Base-by-base conservation (phyloP, 495 filamentous ascomycete species). In the Pseudotulostoma volvatum region DNA sequence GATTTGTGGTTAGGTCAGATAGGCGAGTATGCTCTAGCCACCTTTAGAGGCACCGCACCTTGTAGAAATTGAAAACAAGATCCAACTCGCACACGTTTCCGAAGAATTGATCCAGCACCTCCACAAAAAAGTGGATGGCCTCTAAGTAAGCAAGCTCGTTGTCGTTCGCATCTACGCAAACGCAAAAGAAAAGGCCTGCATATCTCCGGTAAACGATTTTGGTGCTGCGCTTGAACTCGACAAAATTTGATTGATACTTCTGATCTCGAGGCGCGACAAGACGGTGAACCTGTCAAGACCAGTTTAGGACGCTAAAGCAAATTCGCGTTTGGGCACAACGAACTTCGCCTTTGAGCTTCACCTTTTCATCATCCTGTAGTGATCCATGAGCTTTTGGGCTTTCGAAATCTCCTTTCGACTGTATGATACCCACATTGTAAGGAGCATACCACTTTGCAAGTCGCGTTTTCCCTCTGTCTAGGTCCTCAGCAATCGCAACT, bases 161-260 rank as follows among this genome's bases (percentile, higher is more conserved):
- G 60, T 97, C 90, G 57, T 94, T 95, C 38, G 92, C 88, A 64
- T 97, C 90, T 48, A 97, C 90, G 59, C 92, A 95, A 13, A 87
- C 92, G 65, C 90, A 96, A 62, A 96, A 97, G 68, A 97, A 97
- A 16, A 97, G 73, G 0, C 90, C 90, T 0, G 90, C 90, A 63
- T 97, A 97, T 37, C 90, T 77, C 17, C 90, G 79, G 63, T 97
- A 97, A 16, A 97, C 84, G 46, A 97, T 78, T 64, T 94, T 95
- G 47, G 54, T 88, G 76, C 73, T 85, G 37, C 56, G 51, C 34
- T 66, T 66, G 59, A 81, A 81, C 66, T 97, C 90, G 62, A 97
- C 90, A 55, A 97, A 97, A 64, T 97, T 97, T 55, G 84, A 93
- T 57, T 97, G 90, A 64, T 97, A 93, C 60, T 97, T 97, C 60